Base-by-base conservation (phyloP, 257 asterid genomes). In the Capsicum chinense region DNA sequence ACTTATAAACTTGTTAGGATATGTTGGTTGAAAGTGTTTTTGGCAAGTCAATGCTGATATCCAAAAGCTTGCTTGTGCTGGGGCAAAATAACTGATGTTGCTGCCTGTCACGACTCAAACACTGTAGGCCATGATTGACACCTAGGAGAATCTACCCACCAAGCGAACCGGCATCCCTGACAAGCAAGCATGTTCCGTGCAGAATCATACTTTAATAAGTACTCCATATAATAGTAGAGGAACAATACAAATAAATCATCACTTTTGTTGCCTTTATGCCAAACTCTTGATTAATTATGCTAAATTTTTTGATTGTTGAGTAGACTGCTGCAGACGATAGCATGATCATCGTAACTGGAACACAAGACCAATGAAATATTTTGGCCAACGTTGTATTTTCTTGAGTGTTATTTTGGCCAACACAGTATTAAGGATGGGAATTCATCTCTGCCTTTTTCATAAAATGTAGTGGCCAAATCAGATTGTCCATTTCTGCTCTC, bases 11-110 rank as follows among this genome's bases (percentile, higher is more conserved):
- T 50, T 71, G 35, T 71, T 69, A 9, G 78, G 39, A 35, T 47
- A 50, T 71, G 79, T n/a, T n/a, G 39, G 79, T 47, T 71, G 58
- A 44, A 70, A 71, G 79, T 71, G 16, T 16, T 70, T 42, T 17
- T 44, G 79, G 56, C 79, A 17, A 44, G 57, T 33, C 56, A 44
- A 44, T n/a, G 47, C n/a, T 71, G 57, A 71, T 44, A 5, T 57
- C 17, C 37, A 44, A 70, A 44, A n/a, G 5, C 17, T 9, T 0
- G 17, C 44, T 71, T 70, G 47, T 33, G 48, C 73, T 66, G 73
- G n/a, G 73, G 47, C 12, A 9, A 66, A 66, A 66, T 33, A 66
- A 66, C 15, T 42, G 79, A 70, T 70, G 56, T 70, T 69, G 79
- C 79, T 70, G 26, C 33, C 56, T 70, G 35, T 42, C 56, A 42